Conservation (phyloP, 768 basidiomycete genomes). For the Mycena kentingensis region DNA sequence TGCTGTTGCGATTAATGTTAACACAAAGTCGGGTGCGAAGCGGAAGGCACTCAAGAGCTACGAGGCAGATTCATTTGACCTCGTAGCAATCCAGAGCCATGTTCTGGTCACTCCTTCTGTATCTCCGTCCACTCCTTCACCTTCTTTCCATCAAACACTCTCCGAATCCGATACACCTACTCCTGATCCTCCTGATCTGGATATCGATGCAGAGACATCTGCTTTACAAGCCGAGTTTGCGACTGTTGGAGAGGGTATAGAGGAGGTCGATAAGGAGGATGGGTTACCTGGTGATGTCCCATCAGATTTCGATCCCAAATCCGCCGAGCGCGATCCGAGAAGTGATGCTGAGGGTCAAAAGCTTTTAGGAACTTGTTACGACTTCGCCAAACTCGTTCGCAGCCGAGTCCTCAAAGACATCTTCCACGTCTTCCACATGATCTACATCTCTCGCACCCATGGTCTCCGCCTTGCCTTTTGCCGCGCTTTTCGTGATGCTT, state of each 20-base stretch:
- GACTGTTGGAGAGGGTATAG: no score
- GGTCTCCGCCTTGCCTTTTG: background rate
- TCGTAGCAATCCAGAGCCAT: constrained; percentile 4
- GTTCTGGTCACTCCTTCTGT: background rate
- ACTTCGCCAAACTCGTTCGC: background rate
- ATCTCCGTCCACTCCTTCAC: background rate
- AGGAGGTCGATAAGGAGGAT: no score
- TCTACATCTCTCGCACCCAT: constrained; percentile 1
- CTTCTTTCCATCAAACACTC: no score
- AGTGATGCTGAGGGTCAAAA: no score
- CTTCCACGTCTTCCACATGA: constrained; percentile 2
- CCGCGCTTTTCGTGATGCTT: constrained; percentile 7
- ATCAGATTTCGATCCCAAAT: no score
- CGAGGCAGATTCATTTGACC: constrained; percentile 3
- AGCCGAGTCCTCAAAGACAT: constrained; percentile 9
- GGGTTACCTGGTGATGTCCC: no score
- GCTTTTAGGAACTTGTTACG: background rate
- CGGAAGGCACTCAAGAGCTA: background rate
- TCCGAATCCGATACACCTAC: no score
- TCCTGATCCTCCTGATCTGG: no score
- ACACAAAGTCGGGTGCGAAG: background rate
- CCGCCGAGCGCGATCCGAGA: no score
- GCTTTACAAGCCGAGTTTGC: no score
- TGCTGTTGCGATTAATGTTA: constrained; percentile 2
- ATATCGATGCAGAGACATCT: no score